A percentile compares a stretch with the other conserved stretches of the same genome.
Conservation (phyloP, 257 asterid species). For the Solanum bukasovii region DNA sequence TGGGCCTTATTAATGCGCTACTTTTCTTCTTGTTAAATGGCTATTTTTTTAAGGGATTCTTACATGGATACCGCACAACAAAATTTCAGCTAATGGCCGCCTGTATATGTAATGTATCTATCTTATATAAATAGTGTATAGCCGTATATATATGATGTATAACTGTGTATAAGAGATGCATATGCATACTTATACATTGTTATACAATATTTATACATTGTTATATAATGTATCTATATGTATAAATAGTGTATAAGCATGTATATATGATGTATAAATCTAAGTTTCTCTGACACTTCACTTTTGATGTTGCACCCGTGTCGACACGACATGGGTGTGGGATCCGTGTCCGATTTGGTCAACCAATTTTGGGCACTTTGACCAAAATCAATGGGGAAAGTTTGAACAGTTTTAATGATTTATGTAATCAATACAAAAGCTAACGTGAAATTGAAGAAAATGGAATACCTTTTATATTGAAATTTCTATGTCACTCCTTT, state of each 20-base stretch:
- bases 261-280: background rate
- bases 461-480: background rate
- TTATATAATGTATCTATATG: background rate
- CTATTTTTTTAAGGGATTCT: background rate
- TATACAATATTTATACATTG: no score
- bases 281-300: background rate
- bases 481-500: background rate
- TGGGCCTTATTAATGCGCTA: background rate
- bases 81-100: background rate
- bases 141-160: background rate
- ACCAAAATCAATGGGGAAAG: background rate
- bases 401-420: background rate
- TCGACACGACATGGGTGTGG: background rate
- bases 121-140: background rate
- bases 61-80: background rate
- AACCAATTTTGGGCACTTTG: background rate
- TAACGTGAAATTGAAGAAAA: background rate
- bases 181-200: background rate
- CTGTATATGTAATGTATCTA: background rate
- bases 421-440: background rate
- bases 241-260: background rate
- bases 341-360: background rate
- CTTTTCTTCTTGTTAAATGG: background rate
- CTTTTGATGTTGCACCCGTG: background rate
- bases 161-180: background rate